Conservation (phyloP, 2,329 filamentous ascomycete genomes). For the Penicillium psychrosexuale region DNA sequence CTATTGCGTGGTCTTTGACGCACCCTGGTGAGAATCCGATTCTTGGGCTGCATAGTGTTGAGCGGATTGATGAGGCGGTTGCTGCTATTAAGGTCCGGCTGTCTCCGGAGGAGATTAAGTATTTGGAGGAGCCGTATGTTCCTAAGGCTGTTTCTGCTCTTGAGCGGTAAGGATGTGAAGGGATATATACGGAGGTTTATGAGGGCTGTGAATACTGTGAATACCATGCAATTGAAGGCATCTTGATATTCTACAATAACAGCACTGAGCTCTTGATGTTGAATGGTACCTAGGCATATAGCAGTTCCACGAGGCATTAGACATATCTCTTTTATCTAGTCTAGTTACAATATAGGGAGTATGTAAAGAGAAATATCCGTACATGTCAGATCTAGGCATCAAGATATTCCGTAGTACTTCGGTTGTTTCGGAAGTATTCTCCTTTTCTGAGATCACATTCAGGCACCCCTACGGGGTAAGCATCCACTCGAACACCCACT, state of each 20-base stretch:
- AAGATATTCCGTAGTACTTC: not conserved
- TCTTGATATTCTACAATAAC: not conserved
- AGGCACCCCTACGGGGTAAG: too few relatives aligned
- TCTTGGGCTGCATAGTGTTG: conserved; percentile 57
- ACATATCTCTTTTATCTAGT: not conserved
- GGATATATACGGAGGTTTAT: not conserved
- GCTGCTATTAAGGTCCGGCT: conserved; percentile 47
- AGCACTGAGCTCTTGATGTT: not conserved
- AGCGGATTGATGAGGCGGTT: conserved; percentile 62
- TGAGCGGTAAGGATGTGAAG: conserved; percentile 23
- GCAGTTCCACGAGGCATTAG: not conserved
- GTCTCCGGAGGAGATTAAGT: conserved; percentile 58
- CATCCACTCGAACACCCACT: too few relatives aligned
- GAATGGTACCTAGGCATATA: not conserved
- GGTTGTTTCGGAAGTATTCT: not conserved
- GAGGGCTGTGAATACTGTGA: not conserved
- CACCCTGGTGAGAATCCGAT: conserved; percentile 57
- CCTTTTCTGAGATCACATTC: not conserved
- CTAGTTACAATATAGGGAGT: too few relatives aligned
- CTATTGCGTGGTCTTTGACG: conserved; percentile 61
- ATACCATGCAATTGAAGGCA: not conserved
- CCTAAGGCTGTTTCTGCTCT: conserved; percentile 43
- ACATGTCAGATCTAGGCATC: not conserved
- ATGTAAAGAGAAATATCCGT: not conserved
- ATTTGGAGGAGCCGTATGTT: conserved; percentile 61